Evolutionary conservation across 176 grass and related monocot species (phyloP).

Genomic region (Eleusine indica): DNA sequence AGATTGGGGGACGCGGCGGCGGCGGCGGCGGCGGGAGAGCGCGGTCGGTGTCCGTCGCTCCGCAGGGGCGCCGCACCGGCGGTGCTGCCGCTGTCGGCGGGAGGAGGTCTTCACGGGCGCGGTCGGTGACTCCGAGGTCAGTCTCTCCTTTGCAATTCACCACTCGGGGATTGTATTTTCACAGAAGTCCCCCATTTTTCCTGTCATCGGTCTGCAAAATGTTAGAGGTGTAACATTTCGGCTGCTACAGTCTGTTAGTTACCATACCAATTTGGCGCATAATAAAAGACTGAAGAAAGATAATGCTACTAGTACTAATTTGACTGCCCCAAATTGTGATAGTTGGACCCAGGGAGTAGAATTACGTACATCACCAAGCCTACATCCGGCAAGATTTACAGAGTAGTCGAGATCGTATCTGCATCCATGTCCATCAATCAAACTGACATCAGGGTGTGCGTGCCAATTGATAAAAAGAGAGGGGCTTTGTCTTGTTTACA

Average conservation of each 20-base stretch:
- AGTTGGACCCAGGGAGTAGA: not conserved
- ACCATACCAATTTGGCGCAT: not conserved
- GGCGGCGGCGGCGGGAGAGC: constrained; percentile 9
- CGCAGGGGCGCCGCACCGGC: not conserved
- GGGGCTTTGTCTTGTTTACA: not conserved
- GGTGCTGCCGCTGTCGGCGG: not conserved
- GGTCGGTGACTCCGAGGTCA: constrained; percentile 38
- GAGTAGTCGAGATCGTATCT: not conserved
- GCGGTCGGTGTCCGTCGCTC: constrained; percentile 48
- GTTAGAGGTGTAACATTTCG: not conserved
- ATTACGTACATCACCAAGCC: not conserved
- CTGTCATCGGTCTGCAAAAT: not conserved
- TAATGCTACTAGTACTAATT: not conserved
- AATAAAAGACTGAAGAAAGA: not conserved
- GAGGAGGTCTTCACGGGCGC: constrained; percentile 3
- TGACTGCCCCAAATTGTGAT: not conserved
- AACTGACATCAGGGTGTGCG: not conserved
- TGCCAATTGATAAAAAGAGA: not conserved
- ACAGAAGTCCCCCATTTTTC: not conserved
- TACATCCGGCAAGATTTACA: not conserved
- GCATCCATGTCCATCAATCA: not conserved
- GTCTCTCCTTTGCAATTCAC: not conserved
- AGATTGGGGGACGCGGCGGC: not conserved
- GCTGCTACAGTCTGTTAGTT: not conserved
- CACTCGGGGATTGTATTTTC: not conserved